These are phyloP conservation scores for Vitis hybrid DNA, from an alignment of 177 flowering plant species.

Conservation along the genomic window DNA sequence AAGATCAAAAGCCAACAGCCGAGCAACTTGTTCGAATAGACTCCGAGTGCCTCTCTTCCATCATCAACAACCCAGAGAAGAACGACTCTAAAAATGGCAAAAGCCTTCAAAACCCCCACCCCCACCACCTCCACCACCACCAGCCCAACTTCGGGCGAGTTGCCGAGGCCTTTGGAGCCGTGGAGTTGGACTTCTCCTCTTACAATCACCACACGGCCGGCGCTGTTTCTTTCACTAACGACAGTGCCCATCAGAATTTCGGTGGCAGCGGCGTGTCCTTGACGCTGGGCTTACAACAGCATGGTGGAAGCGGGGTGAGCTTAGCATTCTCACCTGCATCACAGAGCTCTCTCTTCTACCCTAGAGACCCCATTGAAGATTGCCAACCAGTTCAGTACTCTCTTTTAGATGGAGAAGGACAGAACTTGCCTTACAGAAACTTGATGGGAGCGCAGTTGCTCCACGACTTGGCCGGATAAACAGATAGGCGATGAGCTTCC, in stretches of 20 bases:
- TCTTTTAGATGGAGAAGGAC: conserved; percentile 62
- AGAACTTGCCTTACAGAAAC: conserved; percentile 73
- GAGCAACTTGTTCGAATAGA: conserved; percentile 63
- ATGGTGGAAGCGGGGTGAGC: conserved; percentile 61
- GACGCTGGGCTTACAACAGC: conserved; percentile 88
- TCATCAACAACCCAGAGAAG: conserved; percentile 48
- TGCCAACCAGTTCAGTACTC: conserved; percentile 66
- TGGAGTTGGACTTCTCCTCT: conserved; percentile 72
- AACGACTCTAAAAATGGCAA: conserved; percentile 8
- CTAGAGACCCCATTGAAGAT: conserved; percentile 62
- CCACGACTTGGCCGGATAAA: conserved; percentile 64
- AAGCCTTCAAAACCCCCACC: conserved; percentile 13
- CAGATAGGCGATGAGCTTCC: background rate
- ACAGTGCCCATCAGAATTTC: conserved; percentile 24
- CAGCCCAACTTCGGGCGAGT: conserved; percentile 30
- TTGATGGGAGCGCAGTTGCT: conserved; percentile 87
- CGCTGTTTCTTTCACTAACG: conserved; percentile 23
- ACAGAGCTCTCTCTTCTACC: conserved; percentile 51
- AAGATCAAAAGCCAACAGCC: conserved; percentile 64
- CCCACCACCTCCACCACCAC: conserved; percentile 15
- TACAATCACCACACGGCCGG: conserved; percentile 36
- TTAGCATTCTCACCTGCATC: conserved; percentile 53
- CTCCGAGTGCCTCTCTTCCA: conserved; percentile 76
- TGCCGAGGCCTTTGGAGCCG: conserved; percentile 31
- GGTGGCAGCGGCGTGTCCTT: conserved; percentile 61